Evolutionary conservation across 148 eudicot genomes (phyloP), one percentile per base, ranked within the genome.

Genomic region (Heliosperma pusillum): DNA sequence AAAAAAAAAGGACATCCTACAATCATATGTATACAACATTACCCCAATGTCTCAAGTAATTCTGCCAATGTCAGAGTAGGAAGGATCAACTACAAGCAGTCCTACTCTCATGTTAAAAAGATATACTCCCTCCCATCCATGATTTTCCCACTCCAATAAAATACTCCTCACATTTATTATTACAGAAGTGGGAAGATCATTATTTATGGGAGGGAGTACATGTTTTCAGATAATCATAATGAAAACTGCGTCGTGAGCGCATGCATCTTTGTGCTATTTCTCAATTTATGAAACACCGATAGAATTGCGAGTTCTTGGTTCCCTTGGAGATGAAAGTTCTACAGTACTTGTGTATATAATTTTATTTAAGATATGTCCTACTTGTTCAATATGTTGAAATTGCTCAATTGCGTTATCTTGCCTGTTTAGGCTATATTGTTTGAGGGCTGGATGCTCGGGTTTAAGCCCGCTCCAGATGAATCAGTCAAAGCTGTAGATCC

Each of bases 391-490:
- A 50, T 50, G 20, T 13, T 20, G 15, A 44, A 22, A 29, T 64
- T 75, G 71, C 15, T 40, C 4, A 71, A 30, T 44, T 66, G 53
- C 50, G 45, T 44, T 21, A 10, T 45, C 44, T 42, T 56, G 36
- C 40, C 25, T 22, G 12, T 7, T 73, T 82, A 95, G 99, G 99
- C 72, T 70, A 66, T 95, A 74, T 81, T 95, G 74, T 95, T 89
- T 77, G 97, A 95, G 83, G 99, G 99, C 63, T 95, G 97, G 99
- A 95, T 95, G 99, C 90, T 95, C 77, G 99, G 97, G 40, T 95
- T 95, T 77, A 95, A 92, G 76, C 97, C 99, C 45, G 74, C 88
- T 69, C 91, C 96, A 42, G 83, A 73, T 76, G 91, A 89, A 70
- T 88, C 71, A 17, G 92, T 92, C 69, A 86, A 85, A 82, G 87